Percentiles rank a stretch among this genome's conserved stretches.
Conservation (phyloP, 345 rosid genomes). For the Dipteronia sinensis region DNA sequence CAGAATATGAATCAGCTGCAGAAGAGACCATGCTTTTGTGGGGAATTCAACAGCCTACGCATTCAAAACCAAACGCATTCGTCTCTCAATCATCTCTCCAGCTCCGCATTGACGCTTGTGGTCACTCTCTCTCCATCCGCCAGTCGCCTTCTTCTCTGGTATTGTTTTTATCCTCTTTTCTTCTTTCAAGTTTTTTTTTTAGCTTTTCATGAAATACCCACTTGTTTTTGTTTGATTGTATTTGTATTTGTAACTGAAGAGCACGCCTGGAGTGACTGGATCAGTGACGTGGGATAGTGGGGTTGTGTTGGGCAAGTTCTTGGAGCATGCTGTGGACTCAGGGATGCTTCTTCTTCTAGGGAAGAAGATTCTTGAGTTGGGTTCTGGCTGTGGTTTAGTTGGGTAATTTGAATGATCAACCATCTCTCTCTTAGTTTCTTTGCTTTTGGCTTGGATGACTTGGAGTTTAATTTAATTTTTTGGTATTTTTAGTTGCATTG, state of each 20-base stretch:
- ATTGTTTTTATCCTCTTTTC: not conserved
- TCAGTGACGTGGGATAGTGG: constrained; percentile 98
- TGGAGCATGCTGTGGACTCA: constrained; percentile 89
- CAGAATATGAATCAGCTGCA: constrained; percentile 59
- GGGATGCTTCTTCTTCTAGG: constrained; percentile 61
- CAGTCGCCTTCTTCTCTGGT: constrained; percentile 97
- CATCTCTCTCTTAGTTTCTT: not conserved
- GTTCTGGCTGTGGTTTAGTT: constrained; percentile 94
- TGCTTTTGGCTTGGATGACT: too few relatives aligned
- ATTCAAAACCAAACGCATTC: constrained; percentile 67
- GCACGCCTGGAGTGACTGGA: constrained; percentile 85
- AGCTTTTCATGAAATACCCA: not conserved
- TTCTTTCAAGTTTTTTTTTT: not conserved
- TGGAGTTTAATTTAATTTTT: not conserved
- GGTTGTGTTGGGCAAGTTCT: constrained; percentile 79
- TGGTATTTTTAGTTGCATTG: constrained; percentile 62
- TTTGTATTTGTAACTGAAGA: constrained; percentile 33
- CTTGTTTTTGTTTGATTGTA: not conserved
- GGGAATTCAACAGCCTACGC: constrained; percentile 89
- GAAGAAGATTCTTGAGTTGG: constrained; percentile 81
- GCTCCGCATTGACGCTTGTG: constrained; percentile 83
- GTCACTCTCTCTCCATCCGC: constrained; percentile 72
- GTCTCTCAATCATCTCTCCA: constrained; percentile 82
- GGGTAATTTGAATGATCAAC: constrained; percentile 48
- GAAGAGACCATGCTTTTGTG: constrained; percentile 87